Evolutionary conservation across 2,329 filamentous ascomycete genomes (phyloP), one percentile per base, ranked within the genome.

Genomic region (Huntiella decipiens): DNA sequence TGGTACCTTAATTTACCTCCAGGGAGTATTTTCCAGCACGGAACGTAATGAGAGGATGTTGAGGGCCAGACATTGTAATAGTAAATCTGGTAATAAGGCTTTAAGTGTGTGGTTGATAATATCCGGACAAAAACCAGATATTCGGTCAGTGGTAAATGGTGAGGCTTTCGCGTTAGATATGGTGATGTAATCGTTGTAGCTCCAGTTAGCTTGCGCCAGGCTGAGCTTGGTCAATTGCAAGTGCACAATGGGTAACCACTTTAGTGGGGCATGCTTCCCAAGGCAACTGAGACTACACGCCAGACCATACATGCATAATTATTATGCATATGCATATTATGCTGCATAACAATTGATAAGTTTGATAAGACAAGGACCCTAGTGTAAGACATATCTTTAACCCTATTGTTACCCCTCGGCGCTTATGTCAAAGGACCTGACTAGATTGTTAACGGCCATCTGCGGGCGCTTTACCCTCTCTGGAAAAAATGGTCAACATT

Each of bases 1-100:
- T 10, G 22, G 22, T 28, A 28, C 22, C 22, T 28, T 28, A 28
- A 28, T 28, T 28, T 28, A 28, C 22, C 22, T 28, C 22, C 22
- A 28, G 22, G 22, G 22, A 28, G 22, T 28, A 28, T 28, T 28
- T 28, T 10, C 88, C 88, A 53, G 88, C 88, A 71, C 94, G 95
- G 73, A 96, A 96, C 12, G 86, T 93, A 60, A 96, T 87, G 58
- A 94, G 73, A 31, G 88, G 86, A 54, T 71, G 62, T 28, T 28
- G 22, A 28, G 22, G 22, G 22, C 15, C n/a, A 52, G 87, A 84
- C 86, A 94, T 95, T 52, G 51, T 17, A 13, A 22, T 5, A 44
- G 10, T 6, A 13, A 44, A 37, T 36, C 22, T 15, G 4, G n/a
- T 8, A 28, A 36, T 5, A 19, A 31, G 37, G 31, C 16, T 17